Evolutionary conservation across 306 rosid species (phyloP).

Genomic region (peach (Prunus persica)): DNA sequence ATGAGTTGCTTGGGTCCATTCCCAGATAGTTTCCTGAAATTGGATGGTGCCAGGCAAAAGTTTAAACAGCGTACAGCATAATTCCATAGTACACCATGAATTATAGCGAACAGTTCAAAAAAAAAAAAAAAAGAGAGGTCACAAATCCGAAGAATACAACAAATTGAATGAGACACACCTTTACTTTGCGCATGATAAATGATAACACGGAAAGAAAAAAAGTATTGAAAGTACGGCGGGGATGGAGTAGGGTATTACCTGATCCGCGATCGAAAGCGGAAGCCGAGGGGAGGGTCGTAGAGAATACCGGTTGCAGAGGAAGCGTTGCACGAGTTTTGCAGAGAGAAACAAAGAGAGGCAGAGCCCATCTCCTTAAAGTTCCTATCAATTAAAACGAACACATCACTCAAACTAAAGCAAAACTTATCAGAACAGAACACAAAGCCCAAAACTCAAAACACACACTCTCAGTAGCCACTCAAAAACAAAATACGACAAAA

Average conservation of each 20-base stretch:
- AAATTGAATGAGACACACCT: not conserved
- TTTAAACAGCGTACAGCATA: not conserved
- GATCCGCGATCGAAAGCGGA: conserved; percentile 3
- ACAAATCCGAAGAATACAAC: not conserved
- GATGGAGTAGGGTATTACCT: not conserved
- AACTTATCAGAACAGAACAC: not conserved
- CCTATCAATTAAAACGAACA: not conserved
- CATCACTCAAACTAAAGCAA: too few relatives aligned
- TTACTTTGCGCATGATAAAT: not conserved
- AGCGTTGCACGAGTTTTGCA: not conserved
- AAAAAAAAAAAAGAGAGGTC: too few relatives aligned
- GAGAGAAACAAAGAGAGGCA: not conserved
- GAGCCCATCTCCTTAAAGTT: not conserved
- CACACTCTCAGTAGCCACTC: not conserved
- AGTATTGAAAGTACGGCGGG: not conserved
- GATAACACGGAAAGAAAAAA: not conserved
- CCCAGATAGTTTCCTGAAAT: not conserved
- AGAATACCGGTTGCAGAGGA: not conserved
- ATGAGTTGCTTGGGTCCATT: not conserved
- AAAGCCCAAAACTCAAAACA: not conserved
- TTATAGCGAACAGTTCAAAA: not conserved
- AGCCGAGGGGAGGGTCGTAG: not conserved
- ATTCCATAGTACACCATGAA: not conserved
- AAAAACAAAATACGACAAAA: not conserved
- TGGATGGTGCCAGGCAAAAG: not conserved